These are phyloP conservation scores for Hymenoscyphus infarciens DNA, from an alignment of 2,329 filamentous ascomycete species.

Conservation along the genomic window DNA sequence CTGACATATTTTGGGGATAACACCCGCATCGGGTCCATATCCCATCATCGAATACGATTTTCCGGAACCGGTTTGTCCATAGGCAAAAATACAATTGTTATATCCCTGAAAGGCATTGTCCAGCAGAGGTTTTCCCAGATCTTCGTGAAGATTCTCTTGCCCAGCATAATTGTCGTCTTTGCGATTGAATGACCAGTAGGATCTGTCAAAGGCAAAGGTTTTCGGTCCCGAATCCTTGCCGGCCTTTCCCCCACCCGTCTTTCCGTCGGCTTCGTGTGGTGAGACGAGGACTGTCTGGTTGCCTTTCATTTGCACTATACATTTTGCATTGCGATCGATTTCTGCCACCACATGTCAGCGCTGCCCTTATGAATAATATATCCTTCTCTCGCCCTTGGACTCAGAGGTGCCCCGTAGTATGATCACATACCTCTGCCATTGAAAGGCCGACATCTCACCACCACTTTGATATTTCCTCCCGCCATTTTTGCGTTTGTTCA, in stretches of 20 bases:
- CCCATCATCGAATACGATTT: constrained; percentile 99
- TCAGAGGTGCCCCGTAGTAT: neutral
- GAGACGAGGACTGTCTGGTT: constrained; percentile 82
- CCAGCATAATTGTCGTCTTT: constrained; percentile 79
- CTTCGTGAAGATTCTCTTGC: constrained; percentile 83
- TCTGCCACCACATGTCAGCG: constrained; percentile 49
- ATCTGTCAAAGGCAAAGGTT: constrained; percentile 91
- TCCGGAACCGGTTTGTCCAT: constrained; percentile 95
- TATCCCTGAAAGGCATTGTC: constrained; percentile 98
- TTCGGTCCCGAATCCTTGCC: constrained; percentile 72
- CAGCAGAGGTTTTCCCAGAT: constrained; percentile 83
- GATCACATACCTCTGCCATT: constrained; percentile 78
- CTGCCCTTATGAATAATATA: neutral
- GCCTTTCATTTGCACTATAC: constrained; percentile 95
- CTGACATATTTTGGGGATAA: constrained; percentile 95
- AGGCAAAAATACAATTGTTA: constrained; percentile 99
- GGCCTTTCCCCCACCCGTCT: constrained; percentile 54
- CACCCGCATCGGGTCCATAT: constrained; percentile 90
- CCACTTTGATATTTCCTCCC: constrained; percentile 98
- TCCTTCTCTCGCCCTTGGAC: neutral
- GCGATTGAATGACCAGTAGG: constrained; percentile 96
- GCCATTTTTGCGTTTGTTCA: constrained; percentile 32
- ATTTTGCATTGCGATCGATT: constrained; percentile 87
- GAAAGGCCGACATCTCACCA: constrained; percentile 93
- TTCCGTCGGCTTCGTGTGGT: constrained; percentile 58